These are phyloP conservation scores for Saturnispora kantuleensis DNA, from an alignment of 805 yeast species.

Conservation along the genomic window DNA sequence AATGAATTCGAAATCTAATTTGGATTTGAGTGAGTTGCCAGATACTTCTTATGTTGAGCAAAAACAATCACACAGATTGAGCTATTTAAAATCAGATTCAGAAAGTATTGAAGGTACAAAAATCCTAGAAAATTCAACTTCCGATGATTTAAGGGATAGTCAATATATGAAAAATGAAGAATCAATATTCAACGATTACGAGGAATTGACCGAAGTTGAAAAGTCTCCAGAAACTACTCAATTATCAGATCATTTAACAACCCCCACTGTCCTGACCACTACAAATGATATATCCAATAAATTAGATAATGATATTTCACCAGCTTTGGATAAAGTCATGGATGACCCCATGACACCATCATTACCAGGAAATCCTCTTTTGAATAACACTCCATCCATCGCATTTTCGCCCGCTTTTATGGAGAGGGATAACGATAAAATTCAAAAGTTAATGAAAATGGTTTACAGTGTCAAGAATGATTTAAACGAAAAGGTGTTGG, in stretches of 20 bases:
- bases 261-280: background rate
- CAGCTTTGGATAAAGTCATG: background rate
- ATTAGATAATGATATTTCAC: background rate
- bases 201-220: slow-evolving; percentile 3
- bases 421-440: slow-evolving; percentile 14
- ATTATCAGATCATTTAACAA: background rate
- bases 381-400: slow-evolving; percentile 1
- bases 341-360: too few species aligned
- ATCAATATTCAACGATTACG: slow-evolving; percentile 4
- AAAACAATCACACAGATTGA: slow-evolving; percentile 9
- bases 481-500: slow-evolving; percentile 41
- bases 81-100: slow-evolving; percentile 15
- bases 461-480: slow-evolving; percentile 29
- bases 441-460: slow-evolving; percentile 19
- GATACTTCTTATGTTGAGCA: slow-evolving; percentile 6
- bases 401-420: slow-evolving; percentile 15
- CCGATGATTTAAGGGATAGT: background rate
- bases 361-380: too few species aligned
- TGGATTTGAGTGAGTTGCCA: slow-evolving; percentile 10
- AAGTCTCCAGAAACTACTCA: background rate
- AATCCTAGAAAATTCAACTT: background rate
- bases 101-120: slow-evolving; percentile 8
- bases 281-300: background rate
- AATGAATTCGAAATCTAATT: slow-evolving; percentile 9
- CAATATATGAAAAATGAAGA: slow-evolving; percentile 5